Evolutionary conservation across 208 protist genomes (phyloP), one percentile per base, ranked within the genome.

Genomic region (Acanthamoeba lenticulata): DNA sequence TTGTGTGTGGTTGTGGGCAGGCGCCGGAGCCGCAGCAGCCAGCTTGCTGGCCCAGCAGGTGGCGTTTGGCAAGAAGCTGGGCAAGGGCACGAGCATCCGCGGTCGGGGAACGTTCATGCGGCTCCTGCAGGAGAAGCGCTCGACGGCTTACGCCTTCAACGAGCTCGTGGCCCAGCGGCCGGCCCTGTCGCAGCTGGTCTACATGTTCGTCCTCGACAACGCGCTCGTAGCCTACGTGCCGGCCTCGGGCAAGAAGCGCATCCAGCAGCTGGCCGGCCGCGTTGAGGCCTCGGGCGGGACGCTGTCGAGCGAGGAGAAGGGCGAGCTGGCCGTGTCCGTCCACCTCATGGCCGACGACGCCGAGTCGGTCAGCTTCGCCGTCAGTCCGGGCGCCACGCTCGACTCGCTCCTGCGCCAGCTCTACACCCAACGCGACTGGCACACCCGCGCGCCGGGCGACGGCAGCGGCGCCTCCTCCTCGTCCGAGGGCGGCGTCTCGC

Each of bases 241-340:
- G 13, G 36, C 44, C 19, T 60, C 44, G 7, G 85, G 85, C 55
- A 91, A 91, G 55, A 91, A 91, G 85, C 85, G 85, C n/a, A 91
- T 91, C 29, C 85, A 91, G 36, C 55, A 69, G 36, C n/a, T 91
- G 52, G 42, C 85, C 2, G 85, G 85, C 1, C 34, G 85, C 24
- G 74, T 45, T n/a, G 45, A 55, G 19, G 19, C 74, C 74, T 57
- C 74, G 34, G 52, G 55, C n/a, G n/a, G n/a, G 34, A 9, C 55
- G 1, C 2, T 47, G 13, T 47, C 44, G 1, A 86, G 29, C 34
- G 77, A 57, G n/a, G 77, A 86, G 24, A 86, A 86, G 52, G 47
- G 79, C 6, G 45, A 88, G 42, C 47, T 88, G n/a, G 15, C 45
- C 1, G 79, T 88, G 79, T 49, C 79, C 0, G 44, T 88, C 13